Conservation (phyloP, 805 yeast species). For the Saccharomycopsis amapae region DNA sequence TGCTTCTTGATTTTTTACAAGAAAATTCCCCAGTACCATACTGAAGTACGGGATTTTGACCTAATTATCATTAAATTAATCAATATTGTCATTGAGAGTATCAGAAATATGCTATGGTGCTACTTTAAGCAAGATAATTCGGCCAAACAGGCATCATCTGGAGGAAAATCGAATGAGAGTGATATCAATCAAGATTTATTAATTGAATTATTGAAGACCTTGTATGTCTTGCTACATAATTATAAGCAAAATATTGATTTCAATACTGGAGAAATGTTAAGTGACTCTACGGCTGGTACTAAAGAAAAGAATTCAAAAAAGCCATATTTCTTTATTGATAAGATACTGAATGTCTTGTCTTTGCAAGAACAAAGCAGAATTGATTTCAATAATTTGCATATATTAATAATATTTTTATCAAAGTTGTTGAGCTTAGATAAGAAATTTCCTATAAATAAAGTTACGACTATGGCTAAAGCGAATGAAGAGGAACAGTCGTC, state of each 20-base stretch:
- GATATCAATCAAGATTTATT: constrained; percentile 6
- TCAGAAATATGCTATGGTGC: constrained; percentile 15
- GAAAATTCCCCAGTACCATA: background rate
- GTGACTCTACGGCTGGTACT: too few relatives aligned
- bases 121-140: constrained; percentile 4
- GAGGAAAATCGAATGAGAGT: background rate
- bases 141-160: too few relatives aligned
- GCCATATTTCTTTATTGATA: too few relatives aligned
- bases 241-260: constrained; percentile 5
- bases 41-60: background rate
- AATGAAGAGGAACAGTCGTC: background rate
- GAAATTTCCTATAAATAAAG: constrained; percentile 5
- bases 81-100: constrained; percentile 3
- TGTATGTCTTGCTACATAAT: constrained; percentile 9
- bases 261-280: background rate
- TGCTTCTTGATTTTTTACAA: constrained; percentile 7
- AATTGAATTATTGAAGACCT: constrained; percentile 9
- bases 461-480: background rate
- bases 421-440: constrained; percentile 12
- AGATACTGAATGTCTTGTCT: too few relatives aligned
- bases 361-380: background rate
- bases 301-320: background rate
- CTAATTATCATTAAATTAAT: background rate
- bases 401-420: constrained; percentile 12
- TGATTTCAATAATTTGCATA: constrained; percentile 1